Percentiles rank a stretch among this genome's conserved stretches.
These are phyloP conservation scores for Gloeostereum incarnatum DNA, from an alignment of 768 basidiomycete species.

Conservation along the genomic window DNA sequence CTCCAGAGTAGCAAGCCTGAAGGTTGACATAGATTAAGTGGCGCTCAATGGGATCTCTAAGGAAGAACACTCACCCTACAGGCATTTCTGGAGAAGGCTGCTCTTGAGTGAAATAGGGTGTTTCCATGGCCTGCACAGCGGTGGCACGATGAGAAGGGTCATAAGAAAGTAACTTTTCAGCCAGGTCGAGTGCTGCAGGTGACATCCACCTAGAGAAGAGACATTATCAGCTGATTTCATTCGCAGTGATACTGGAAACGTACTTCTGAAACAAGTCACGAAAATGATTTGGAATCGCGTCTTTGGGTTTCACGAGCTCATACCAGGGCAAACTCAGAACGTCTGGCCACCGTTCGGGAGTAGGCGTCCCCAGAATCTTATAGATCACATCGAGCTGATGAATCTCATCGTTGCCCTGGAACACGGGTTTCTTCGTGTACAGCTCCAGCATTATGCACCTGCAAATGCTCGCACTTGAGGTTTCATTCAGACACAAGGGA, in stretches of 20 bases:
- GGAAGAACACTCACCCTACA: slow-evolving; percentile 48
- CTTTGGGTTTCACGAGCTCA: slow-evolving; percentile 91
- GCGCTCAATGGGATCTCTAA: slow-evolving; percentile 7
- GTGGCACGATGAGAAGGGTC: slow-evolving; percentile 72
- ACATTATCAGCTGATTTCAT: no score
- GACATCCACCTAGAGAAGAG: slow-evolving; percentile 63
- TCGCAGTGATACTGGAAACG: slow-evolving; percentile 14
- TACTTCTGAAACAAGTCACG: slow-evolving; percentile 82
- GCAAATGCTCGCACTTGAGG: slow-evolving; percentile 3
- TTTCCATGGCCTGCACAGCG: slow-evolving; percentile 71
- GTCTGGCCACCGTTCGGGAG: slow-evolving; percentile 72
- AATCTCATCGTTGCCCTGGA: slow-evolving; percentile 97
- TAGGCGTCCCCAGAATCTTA: slow-evolving; percentile 85
- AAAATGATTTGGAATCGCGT: slow-evolving; percentile 65
- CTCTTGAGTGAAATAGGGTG: slow-evolving; percentile 81
- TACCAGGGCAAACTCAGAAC: slow-evolving; percentile 91
- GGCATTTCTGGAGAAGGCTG: slow-evolving; percentile 68
- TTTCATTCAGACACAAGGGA: not conserved
- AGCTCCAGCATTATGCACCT: slow-evolving; percentile 99
- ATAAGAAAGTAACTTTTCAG: slow-evolving; percentile 71
- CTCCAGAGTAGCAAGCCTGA: slow-evolving; percentile 67
- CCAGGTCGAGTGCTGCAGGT: slow-evolving; percentile 79
- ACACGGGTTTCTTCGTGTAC: slow-evolving; percentile 92
- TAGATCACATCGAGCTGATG: slow-evolving; percentile 94
- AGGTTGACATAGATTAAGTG: slow-evolving; percentile 4